Evolutionary conservation across 2,329 filamentous ascomycete species (phyloP), one percentile per base, ranked within the genome.

Genomic region (Rugonectria rugulosa): DNA sequence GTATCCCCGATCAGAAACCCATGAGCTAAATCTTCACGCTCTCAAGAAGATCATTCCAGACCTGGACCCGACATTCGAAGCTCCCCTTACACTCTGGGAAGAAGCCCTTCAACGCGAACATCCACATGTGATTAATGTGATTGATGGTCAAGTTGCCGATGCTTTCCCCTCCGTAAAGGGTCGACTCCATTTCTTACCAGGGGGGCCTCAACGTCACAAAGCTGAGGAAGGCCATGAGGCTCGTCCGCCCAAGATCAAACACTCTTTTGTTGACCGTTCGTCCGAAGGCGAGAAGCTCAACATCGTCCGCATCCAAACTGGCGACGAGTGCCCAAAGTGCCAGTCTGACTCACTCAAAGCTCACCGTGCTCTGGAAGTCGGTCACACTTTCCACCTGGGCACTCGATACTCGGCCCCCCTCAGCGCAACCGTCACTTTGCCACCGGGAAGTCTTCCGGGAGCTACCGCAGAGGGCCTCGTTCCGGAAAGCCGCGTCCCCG

Each of bases 301-400:
- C 62, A 74, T 96, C 8, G 77, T 92, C 7, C 83, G 84, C 54
- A 83, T 89, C 15, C 78, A 78, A 42, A 75, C 86, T 37, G 90
- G 89, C 11, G 91, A 96, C 67, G 65, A 73, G 10, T 99, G 95
- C 66, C 86, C 90, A 0, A 79, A 81, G 32, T 99, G 95, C 70
- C 68, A 75, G 0, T 67, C 78, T 0, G 89, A 89, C 0, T 77
- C 72, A 2, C 78, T 98, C 19, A 79, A 79, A 37, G 79, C 90
- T 3, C 82, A 89, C 53, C 88, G 84, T 59, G 91, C 92, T 7
- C 88, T 98, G 44, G 95, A 99, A 74, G 81, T 98, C 14, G 95
- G 92, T 1, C 95, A 99, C 73, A 98, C 95, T 0, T 99, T 99
- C 75, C 88, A 96, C 72, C 86, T 99, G 2, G 93, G 94, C 10